A percentile compares a stretch with the other conserved stretches of the same genome.
phyloP scores from a whole-genome alignment of 2,329 filamentous ascomycete species.

The Grosmannia penicillata region DNA sequence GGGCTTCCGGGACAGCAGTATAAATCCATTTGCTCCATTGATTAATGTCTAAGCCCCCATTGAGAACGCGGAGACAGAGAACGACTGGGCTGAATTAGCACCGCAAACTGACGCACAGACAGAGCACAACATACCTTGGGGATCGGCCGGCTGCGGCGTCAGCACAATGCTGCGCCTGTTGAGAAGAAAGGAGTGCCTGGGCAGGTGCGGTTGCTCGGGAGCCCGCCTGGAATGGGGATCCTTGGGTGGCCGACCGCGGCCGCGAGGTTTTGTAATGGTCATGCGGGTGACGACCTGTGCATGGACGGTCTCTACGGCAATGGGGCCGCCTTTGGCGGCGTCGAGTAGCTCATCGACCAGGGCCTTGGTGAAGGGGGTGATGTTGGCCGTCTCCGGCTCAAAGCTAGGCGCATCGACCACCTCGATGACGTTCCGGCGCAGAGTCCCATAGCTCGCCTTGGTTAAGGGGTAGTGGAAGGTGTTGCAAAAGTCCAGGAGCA shows the following conservation, averaged over 20 bases:
- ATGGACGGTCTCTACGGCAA: slow-evolving; percentile 4
- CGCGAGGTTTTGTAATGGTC: slow-evolving; percentile 4
- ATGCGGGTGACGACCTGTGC: slow-evolving; percentile 5
- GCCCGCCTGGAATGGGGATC: slow-evolving; percentile 1
- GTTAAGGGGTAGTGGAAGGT: slow-evolving; percentile 5
- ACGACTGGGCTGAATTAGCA: slow-evolving; percentile 4
- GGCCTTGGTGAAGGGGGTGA: slow-evolving; percentile 7
- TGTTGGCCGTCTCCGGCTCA: slow-evolving; percentile 1
- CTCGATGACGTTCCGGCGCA: slow-evolving; percentile 8
- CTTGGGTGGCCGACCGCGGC: slow-evolving; percentile 8
- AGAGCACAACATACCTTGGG: slow-evolving; percentile 4
- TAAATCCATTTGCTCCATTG: slow-evolving; percentile 11
- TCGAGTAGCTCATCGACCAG: slow-evolving; percentile 8
- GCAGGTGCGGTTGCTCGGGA: slow-evolving; percentile 5
- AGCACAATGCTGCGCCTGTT: slow-evolving; percentile 9
- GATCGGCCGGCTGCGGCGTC: slow-evolving; percentile 4
- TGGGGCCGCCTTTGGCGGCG: background rate
- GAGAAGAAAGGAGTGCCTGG: slow-evolving; percentile 8
- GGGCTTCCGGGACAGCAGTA: slow-evolving; percentile 1
- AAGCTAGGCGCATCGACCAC: slow-evolving; percentile 6
- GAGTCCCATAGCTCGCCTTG: background rate
- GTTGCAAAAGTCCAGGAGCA: slow-evolving; percentile 9
- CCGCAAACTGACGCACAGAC: background rate
- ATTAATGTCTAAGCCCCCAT: slow-evolving; percentile 3
- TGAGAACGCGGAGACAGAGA: slow-evolving; percentile 9